These are phyloP conservation scores for Euclidium syriacum DNA, from an alignment of 345 rosid species.

Conservation along the genomic window DNA sequence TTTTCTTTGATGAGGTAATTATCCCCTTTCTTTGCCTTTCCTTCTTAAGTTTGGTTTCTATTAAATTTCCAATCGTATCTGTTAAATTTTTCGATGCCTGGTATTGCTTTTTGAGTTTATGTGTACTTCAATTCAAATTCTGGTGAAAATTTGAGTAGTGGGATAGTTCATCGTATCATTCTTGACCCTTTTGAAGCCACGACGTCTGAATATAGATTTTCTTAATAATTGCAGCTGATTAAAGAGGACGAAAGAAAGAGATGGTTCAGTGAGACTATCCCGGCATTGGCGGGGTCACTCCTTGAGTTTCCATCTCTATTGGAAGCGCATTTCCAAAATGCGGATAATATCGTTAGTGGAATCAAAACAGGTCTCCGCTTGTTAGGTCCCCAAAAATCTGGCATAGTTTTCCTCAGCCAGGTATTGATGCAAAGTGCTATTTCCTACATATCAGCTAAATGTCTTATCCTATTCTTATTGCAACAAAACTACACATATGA, in stretches of 20 bases:
- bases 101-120: not conserved
- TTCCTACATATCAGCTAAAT: not conserved
- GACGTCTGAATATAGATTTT: not conserved
- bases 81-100: not conserved
- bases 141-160: slow-evolving; percentile 1
- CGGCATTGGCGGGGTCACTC: slow-evolving; percentile 58
- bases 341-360: slow-evolving; percentile 32
- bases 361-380: slow-evolving; percentile 51
- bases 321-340: slow-evolving; percentile 56
- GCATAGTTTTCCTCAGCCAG: slow-evolving; percentile 78
- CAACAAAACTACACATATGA: no score
- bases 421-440: slow-evolving; percentile 28
- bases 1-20: slow-evolving; percentile 65
- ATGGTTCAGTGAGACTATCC: slow-evolving; percentile 69
- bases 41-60: not conserved
- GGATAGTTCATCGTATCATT: not conserved
- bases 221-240: slow-evolving; percentile 38
- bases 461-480: no score
- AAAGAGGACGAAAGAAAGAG: slow-evolving; percentile 41
- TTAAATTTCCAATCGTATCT: no score
- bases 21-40: not conserved
- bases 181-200: not conserved
- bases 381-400: slow-evolving; percentile 57
- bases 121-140: not conserved
- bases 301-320: slow-evolving; percentile 57